These are phyloP conservation scores for Dactylellina parvicollis DNA, from an alignment of 2,329 filamentous ascomycete species.

Conservation along the genomic window DNA sequence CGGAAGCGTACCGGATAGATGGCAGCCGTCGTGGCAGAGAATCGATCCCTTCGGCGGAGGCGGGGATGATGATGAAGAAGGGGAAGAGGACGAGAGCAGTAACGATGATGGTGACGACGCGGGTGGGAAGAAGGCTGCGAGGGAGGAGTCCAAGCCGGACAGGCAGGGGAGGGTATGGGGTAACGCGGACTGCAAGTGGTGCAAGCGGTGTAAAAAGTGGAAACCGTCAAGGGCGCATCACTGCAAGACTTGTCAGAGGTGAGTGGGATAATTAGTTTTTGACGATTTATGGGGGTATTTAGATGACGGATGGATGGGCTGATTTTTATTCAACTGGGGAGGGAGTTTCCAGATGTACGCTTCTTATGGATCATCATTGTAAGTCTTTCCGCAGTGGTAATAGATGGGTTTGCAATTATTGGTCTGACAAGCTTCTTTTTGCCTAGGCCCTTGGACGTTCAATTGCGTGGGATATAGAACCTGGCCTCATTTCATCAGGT, in stretches of 20 bases:
- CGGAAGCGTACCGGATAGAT: conserved; percentile 63
- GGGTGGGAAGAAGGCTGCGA: conserved; percentile 54
- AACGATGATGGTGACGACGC: conserved; percentile 37
- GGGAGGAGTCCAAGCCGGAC: conserved; percentile 49
- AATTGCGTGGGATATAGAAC: conserved; percentile 86
- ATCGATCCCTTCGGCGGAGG: conserved; percentile 55
- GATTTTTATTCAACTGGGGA: conserved; percentile 60
- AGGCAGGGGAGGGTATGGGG: conserved; percentile 46
- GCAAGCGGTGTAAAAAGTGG: conserved; percentile 76
- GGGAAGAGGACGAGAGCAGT: conserved; percentile 14
- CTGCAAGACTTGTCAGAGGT: conserved; percentile 77
- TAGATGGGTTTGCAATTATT: neutral
- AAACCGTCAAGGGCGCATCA: conserved; percentile 84
- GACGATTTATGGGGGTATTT: neutral
- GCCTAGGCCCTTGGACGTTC: conserved; percentile 73
- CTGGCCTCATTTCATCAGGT: conserved; percentile 83
- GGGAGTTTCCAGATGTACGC: conserved; percentile 23
- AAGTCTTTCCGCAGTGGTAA: too few species aligned
- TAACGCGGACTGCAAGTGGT: conserved; percentile 68
- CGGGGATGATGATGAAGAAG: conserved; percentile 21
- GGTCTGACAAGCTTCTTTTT: neutral
- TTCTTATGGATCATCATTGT: conserved; percentile 81
- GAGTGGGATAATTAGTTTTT: conserved; percentile 23
- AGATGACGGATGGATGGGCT: conserved; percentile 36
- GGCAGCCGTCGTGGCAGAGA: conserved; percentile 58